These are phyloP conservation scores for Fomes fomentarius DNA, from an alignment of 1,284 basidiomycete genomes.

Conservation along the genomic window DNA sequence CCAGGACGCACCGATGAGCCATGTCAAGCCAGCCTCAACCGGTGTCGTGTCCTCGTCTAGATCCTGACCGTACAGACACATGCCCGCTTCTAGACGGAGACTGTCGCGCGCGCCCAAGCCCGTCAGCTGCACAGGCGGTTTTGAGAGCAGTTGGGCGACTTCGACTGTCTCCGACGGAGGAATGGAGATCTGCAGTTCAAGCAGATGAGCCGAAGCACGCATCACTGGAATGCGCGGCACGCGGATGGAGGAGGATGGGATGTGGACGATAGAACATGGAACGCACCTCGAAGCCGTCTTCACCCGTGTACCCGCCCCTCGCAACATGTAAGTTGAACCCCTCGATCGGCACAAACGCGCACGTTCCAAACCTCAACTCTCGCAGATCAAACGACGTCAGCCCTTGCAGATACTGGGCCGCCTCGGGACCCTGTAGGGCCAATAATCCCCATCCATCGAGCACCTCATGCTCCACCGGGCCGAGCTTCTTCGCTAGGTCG, in stretches of 20 bases:
- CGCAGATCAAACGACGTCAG: slow-evolving; percentile 77
- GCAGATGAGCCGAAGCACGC: background rate
- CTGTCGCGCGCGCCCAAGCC: slow-evolving; percentile 95
- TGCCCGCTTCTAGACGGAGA: slow-evolving; percentile 93
- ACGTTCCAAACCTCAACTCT: slow-evolving; percentile 79
- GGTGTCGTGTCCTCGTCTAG: slow-evolving; percentile 87
- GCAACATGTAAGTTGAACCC: slow-evolving; percentile 88
- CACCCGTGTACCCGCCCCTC: slow-evolving; percentile 97
- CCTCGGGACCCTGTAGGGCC: slow-evolving; percentile 90
- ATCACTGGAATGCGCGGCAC: background rate
- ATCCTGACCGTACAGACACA: slow-evolving; percentile 97
- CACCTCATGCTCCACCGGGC: slow-evolving; percentile 79
- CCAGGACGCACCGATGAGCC: slow-evolving; percentile 81
- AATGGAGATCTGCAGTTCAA: slow-evolving; percentile 76
- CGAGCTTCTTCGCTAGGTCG: slow-evolving; percentile 48
- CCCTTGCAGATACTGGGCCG: slow-evolving; percentile 77
- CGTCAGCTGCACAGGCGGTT: slow-evolving; percentile 80
- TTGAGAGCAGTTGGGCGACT: slow-evolving; percentile 75
- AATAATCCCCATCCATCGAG: slow-evolving; percentile 89
- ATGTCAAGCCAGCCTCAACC: slow-evolving; percentile 89
- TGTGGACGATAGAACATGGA: too few relatives aligned
- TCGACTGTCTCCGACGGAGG: slow-evolving; percentile 77
- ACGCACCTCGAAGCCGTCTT: slow-evolving; percentile 94
- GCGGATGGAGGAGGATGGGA: background rate
- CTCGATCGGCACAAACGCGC: slow-evolving; percentile 77